These are phyloP conservation scores for Botrytis galanthina DNA, from an alignment of 2,329 filamentous ascomycete genomes.

Conservation along the genomic window DNA sequence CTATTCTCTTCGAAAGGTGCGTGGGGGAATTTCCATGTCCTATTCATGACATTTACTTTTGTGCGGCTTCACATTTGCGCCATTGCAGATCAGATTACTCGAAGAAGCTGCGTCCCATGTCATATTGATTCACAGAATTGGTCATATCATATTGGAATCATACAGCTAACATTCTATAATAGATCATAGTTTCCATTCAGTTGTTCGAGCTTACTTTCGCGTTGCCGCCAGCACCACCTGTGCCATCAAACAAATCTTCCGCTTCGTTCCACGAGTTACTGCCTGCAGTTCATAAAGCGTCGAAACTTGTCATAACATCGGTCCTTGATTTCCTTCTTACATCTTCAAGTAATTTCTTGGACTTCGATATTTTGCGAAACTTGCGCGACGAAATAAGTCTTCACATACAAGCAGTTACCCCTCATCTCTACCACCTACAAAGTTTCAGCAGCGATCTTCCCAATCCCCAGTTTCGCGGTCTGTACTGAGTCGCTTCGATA, in stretches of 20 bases:
- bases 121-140: conserved; percentile 8
- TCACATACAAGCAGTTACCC: neutral
- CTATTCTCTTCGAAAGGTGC: conserved; percentile 14
- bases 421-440: neutral
- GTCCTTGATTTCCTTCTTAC: conserved; percentile 23
- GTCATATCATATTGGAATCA: conserved; percentile 18
- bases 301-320: conserved; percentile 15
- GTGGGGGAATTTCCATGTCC: conserved; percentile 7
- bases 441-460: neutral
- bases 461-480: neutral
- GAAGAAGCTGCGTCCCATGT: neutral
- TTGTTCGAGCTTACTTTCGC: conserved; percentile 25
- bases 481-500: conserved; percentile 1
- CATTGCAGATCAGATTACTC: conserved; percentile 8
- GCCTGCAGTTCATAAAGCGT: conserved; percentile 22
- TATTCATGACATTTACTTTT: neutral
- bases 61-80: conserved; percentile 14
- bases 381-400: neutral
- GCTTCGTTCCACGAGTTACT: conserved; percentile 30
- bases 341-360: conserved; percentile 19
- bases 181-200: conserved; percentile 21
- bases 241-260: conserved; percentile 33
- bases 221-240: conserved; percentile 30
- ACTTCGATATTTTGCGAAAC: conserved; percentile 14
- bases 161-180: conserved; percentile 17